Evolutionary conservation across 2,329 filamentous ascomycete genomes (phyloP).

Genomic region (Reticulascus tulasneorum): DNA sequence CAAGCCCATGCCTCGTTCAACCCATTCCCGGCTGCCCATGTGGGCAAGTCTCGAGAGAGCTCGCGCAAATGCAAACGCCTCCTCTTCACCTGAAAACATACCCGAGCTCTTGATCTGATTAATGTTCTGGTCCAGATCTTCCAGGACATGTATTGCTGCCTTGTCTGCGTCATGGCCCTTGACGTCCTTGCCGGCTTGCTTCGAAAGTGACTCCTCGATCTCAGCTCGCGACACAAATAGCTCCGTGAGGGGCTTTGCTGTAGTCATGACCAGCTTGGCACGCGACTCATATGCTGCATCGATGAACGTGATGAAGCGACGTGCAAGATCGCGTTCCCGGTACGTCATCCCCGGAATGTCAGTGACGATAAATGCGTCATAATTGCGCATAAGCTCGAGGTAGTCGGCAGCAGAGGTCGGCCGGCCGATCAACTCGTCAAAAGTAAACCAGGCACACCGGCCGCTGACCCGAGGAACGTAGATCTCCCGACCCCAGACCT

Average conservation of each 20-base stretch:
- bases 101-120: constrained; percentile 77
- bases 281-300: constrained; percentile 91
- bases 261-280: constrained; percentile 93
- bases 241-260: constrained; percentile 76
- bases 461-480: constrained; percentile 84
- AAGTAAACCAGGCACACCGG: constrained; percentile 84
- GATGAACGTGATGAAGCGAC: constrained; percentile 95
- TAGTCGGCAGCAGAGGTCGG: constrained; percentile 95
- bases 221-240: constrained; percentile 78
- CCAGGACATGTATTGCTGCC: constrained; percentile 76
- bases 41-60: constrained; percentile 80
- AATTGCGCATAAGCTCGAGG: constrained; percentile 82
- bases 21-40: constrained; percentile 95
- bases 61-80: constrained; percentile 91
- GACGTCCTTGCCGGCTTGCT: constrained; percentile 29
- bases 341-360: constrained; percentile 90
- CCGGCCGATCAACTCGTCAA: constrained; percentile 83
- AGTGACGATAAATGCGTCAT: constrained; percentile 89
- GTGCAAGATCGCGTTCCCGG: constrained; percentile 77
- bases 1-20: constrained; percentile 72
- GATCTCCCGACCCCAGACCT: constrained; percentile 91
- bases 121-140: constrained; percentile 83
- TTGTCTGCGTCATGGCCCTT: constrained; percentile 51
- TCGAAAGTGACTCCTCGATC: constrained; percentile 51
- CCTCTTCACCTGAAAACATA: constrained; percentile 91